A percentile compares a stretch with the other conserved stretches of the same genome.
Evolutionary conservation across 2,329 filamentous ascomycete species (phyloP).

Genomic region (Cladosporium phlei): DNA sequence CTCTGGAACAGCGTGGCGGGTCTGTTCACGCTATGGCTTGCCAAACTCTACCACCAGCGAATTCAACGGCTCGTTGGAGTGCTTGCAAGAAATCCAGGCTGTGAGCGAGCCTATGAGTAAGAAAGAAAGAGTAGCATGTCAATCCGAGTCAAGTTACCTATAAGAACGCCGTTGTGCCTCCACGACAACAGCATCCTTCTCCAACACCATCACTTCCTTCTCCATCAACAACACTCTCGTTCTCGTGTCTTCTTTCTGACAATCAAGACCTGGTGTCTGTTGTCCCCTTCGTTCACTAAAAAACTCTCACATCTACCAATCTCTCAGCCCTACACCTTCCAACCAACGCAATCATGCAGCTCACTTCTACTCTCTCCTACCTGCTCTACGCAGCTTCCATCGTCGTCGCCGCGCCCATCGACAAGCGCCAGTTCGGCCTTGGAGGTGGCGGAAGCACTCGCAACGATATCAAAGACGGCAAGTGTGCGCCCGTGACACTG

Average conservation of each 20-base stretch:
- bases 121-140: too few relatives aligned
- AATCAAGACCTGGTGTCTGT: conserved; percentile 4
- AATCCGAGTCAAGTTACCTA: too few relatives aligned
- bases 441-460: conserved; percentile 20
- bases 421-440: conserved; percentile 17
- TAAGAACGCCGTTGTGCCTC: too few relatives aligned
- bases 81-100: too few relatives aligned
- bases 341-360: conserved; percentile 17
- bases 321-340: not conserved
- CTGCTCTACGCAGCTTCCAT: conserved; percentile 19
- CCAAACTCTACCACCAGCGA: too few relatives aligned
- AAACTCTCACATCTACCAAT: not conserved
- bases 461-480: conserved; percentile 21
- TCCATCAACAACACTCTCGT: not conserved
- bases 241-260: not conserved
- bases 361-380: conserved; percentile 18
- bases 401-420: conserved; percentile 16
- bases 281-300: not conserved
- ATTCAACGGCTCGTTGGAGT: too few relatives aligned
- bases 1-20: too few relatives aligned
- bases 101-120: too few relatives aligned
- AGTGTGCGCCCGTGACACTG: conserved; percentile 46
- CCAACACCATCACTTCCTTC: too few relatives aligned
- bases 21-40: too few relatives aligned
- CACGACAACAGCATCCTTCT: too few relatives aligned